phyloP scores from a whole-genome alignment of 2,329 filamentous ascomycete species.

The Trichoderma aggressivum region DNA sequence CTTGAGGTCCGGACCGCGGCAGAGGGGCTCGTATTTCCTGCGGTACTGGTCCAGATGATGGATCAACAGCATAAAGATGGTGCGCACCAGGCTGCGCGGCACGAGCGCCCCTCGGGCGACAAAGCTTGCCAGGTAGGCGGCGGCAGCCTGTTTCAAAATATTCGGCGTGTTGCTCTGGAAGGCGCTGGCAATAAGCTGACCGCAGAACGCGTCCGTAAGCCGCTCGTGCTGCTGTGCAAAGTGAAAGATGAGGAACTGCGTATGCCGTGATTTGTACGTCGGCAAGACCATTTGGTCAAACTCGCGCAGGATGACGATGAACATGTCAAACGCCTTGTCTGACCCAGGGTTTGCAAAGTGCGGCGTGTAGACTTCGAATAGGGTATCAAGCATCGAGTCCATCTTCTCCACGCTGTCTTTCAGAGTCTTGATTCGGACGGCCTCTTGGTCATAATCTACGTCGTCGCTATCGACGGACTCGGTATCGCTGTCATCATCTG shows the following conservation, averaged over 20 bases:
- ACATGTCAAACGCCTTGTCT: conserved; percentile 65
- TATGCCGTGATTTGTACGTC: conserved; percentile 86
- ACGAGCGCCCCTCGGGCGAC: conserved; percentile 86
- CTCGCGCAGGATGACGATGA: conserved; percentile 77
- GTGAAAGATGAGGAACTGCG: conserved; percentile 94
- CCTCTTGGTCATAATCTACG: conserved; percentile 60
- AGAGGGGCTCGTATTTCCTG: conserved; percentile 66
- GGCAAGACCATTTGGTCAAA: conserved; percentile 87
- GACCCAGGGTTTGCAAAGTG: conserved; percentile 67
- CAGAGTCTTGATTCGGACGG: conserved; percentile 64
- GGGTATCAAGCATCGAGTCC: conserved; percentile 80
- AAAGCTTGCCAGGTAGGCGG: conserved; percentile 91
- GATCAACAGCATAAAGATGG: conserved; percentile 76
- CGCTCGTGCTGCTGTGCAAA: conserved; percentile 79
- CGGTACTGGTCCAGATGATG: conserved; percentile 74
- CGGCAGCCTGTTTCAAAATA: conserved; percentile 76
- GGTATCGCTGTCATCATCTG: conserved; percentile 63
- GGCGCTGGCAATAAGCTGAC: conserved; percentile 56
- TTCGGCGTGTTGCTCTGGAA: conserved; percentile 63
- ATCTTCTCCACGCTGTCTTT: conserved; percentile 86
- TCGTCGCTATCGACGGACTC: conserved; percentile 72
- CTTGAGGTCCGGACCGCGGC: conserved; percentile 79
- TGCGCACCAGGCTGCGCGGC: conserved; percentile 69
- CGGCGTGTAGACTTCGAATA: conserved; percentile 79
- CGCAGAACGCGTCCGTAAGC: conserved; percentile 79